Evolutionary conservation across 2,329 filamentous ascomycete species (phyloP).

Genomic region (Stemphylium lycopersici): DNA sequence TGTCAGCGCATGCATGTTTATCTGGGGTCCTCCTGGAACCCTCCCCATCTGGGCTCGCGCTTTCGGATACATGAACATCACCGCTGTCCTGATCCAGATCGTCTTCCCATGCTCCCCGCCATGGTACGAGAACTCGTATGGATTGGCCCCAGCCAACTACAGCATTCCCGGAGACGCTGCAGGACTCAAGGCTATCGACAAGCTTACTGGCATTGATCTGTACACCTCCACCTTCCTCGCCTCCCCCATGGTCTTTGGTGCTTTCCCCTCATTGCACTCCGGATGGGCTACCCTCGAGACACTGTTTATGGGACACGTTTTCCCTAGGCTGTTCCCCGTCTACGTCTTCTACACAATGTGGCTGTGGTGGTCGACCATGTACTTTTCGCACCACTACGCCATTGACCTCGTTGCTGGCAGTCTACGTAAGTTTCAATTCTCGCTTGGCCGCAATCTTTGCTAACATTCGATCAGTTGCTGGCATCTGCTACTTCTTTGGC

Average conservation of each 20-base stretch:
- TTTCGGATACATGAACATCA: conserved; percentile 91
- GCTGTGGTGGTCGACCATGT: conserved; percentile 99
- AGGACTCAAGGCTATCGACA: conserved; percentile 85
- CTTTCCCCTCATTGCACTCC: conserved; percentile 91
- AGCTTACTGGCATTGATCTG: conserved; percentile 86
- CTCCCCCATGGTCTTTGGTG: conserved; percentile 90
- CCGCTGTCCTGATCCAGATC: conserved; percentile 86
- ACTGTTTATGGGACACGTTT: conserved; percentile 90
- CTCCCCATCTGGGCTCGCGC: conserved; percentile 82
- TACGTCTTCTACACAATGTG: conserved; percentile 86
- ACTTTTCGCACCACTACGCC: conserved; percentile 95
- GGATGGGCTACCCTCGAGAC: conserved; percentile 88
- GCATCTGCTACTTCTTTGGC: conserved; percentile 80
- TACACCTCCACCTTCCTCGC: conserved; percentile 93
- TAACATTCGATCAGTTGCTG: conserved; percentile 58
- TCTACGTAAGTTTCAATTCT: conserved; percentile 54
- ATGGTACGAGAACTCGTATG: conserved; percentile 96
- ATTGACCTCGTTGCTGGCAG: conserved; percentile 89
- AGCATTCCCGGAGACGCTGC: conserved; percentile 88
- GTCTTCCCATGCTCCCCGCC: conserved; percentile 92
- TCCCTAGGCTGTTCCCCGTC: conserved; percentile 79
- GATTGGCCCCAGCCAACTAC: conserved; percentile 88
- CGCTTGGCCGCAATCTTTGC: not conserved
- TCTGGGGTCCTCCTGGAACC: conserved; percentile 86
- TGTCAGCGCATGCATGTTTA: conserved; percentile 78